Conservation (phyloP, 768 basidiomycete species). For the Melanogaster broomeanus region DNA sequence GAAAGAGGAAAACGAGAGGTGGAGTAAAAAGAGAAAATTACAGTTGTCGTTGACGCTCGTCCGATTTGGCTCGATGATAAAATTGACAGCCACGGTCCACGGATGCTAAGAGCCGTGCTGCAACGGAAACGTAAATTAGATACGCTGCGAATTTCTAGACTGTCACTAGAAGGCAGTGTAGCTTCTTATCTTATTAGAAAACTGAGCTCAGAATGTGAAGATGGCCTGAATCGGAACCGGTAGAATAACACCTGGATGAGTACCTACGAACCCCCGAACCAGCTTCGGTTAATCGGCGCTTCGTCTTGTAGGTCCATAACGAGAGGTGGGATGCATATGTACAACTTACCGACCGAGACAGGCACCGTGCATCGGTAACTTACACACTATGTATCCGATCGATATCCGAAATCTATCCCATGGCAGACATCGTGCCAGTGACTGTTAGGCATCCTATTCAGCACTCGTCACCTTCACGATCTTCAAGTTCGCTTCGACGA, state of each 20-base stretch:
- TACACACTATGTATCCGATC: too few species aligned
- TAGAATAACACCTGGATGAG: too few species aligned
- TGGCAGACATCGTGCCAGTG: too few species aligned
- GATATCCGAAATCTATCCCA: too few species aligned
- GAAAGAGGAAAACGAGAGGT: constrained; percentile 6
- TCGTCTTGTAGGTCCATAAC: neutral
- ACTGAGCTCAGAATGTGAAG: neutral
- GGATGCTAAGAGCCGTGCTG: too few species aligned
- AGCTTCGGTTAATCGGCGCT: neutral
- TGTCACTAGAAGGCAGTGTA: neutral
- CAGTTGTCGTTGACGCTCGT: constrained; percentile 9
- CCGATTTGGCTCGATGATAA: too few species aligned
- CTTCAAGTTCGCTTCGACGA: too few species aligned
- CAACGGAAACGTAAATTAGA: neutral
- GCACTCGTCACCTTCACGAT: too few species aligned
- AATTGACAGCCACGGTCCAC: constrained; percentile 15
- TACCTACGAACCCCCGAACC: neutral
- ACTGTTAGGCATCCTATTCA: too few species aligned
- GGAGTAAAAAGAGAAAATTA: constrained; percentile 6
- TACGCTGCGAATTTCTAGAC: neutral
- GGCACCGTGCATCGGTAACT: too few species aligned
- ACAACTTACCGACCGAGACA: neutral
- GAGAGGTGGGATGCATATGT: too few species aligned
- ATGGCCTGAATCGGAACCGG: neutral
- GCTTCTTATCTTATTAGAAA: neutral